These are phyloP conservation scores for Prunus dulcis DNA, from an alignment of 306 rosid genomes.

Conservation along the genomic window DNA sequence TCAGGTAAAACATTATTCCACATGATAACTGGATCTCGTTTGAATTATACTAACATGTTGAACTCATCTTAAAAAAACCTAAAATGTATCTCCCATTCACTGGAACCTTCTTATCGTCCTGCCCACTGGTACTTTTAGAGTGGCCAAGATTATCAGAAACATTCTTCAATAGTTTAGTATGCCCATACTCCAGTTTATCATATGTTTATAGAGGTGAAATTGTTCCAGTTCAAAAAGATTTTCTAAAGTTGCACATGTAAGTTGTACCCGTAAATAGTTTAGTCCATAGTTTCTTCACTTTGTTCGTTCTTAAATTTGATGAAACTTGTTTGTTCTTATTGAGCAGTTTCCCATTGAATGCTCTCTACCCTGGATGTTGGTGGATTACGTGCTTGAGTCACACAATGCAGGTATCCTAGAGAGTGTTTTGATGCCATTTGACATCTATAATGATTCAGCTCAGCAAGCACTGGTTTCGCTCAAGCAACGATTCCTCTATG, in stretches of 20 bases:
- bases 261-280: neutral
- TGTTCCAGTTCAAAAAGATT: neutral
- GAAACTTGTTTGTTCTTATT: slow-evolving; percentile 25
- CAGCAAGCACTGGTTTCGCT: slow-evolving; percentile 87
- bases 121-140: neutral
- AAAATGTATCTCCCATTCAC: no score
- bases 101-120: neutral
- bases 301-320: slow-evolving; percentile 2
- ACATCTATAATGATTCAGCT: slow-evolving; percentile 93
- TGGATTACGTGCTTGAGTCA: slow-evolving; percentile 86
- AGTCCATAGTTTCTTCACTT: neutral
- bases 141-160: neutral
- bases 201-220: neutral
- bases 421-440: slow-evolving; percentile 92
- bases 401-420: slow-evolving; percentile 85
- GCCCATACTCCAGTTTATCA: neutral
- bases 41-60: neutral
- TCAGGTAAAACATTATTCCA: slow-evolving; percentile 56
- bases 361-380: slow-evolving; percentile 99
- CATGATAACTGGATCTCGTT: neutral
- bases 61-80: no score
- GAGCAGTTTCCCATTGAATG: slow-evolving; percentile 90
- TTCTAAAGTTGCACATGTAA: neutral
- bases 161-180: neutral
- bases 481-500: slow-evolving; percentile 94